phyloP scores from a whole-genome alignment of 78 protist species.

The Dictyostelium capitatum region DNA sequence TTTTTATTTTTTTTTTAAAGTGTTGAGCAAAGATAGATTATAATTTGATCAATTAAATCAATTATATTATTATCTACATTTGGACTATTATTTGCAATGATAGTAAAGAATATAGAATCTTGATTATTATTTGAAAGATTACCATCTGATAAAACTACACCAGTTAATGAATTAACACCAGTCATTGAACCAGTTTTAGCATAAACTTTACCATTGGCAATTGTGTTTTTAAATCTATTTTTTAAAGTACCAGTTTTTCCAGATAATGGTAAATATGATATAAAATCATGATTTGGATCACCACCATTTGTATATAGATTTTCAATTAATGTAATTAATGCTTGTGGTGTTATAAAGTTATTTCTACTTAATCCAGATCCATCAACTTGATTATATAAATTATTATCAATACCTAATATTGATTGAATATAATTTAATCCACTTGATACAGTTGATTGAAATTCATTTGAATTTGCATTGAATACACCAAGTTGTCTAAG shows the following conservation, averaged over 20 bases:
- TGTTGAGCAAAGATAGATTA: neutral
- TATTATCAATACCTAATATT: slow-evolving; percentile 5
- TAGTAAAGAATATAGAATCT: slow-evolving; percentile 38
- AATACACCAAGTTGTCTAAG: slow-evolving; percentile 29
- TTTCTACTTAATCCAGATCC: slow-evolving; percentile 52
- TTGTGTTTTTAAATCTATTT: neutral
- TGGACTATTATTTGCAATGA: slow-evolving; percentile 34
- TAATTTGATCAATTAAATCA: slow-evolving; percentile 35
- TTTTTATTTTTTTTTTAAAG: neutral
- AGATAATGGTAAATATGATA: slow-evolving; percentile 9
- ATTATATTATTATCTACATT: neutral
- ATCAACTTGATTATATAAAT: slow-evolving; percentile 24
- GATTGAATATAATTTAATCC: slow-evolving; percentile 14
- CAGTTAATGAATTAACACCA: slow-evolving; percentile 40
- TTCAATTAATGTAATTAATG: slow-evolving; percentile 6
- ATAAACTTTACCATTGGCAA: slow-evolving; percentile 33
- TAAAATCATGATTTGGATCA: slow-evolving; percentile 50
- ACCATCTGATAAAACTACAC: slow-evolving; percentile 41
- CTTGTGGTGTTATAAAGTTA: slow-evolving; percentile 43
- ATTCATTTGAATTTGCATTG: neutral
- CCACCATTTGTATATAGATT: slow-evolving; percentile 30
- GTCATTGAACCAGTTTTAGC: slow-evolving; percentile 77
- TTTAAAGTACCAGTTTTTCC: slow-evolving; percentile 28
- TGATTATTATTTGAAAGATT: neutral
- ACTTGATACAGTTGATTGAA: neutral